Evolutionary conservation across 2,329 filamentous ascomycete species (phyloP), one percentile per base, ranked within the genome.

Genomic region (Penicillium fuscoglaucum): DNA sequence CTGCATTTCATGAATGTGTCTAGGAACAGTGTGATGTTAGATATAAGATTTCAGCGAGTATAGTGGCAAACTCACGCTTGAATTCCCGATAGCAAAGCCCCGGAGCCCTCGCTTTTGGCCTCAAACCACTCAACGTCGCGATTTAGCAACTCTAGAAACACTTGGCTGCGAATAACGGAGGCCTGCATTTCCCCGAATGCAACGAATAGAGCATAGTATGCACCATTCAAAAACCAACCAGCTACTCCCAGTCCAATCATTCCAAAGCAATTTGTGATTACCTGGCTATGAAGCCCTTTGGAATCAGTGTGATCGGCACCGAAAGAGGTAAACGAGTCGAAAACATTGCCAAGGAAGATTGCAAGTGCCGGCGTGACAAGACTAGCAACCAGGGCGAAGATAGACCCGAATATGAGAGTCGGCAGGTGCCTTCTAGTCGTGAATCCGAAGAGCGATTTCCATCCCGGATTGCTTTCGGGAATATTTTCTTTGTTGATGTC

Each of bases 41-140:
- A 31, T 3, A 26, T 15, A n/a, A 17, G 12, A 21, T 24, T 39
- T 3, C 4, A 4, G 10, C 13, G 12, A 19, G 1, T 26, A n/a
- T 24, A 15, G 10, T 44, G 6, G n/a, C 44, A 33, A 52, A 74
- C 87, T 75, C 78, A 93, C 89, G 87, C 87, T 73, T 96, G 89
- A 33, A 92, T 80, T 54, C 87, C 82, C 17, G 87, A 83, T 19
- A 96, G 78, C 43, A 95, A 80, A 19, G 90, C 87, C 1, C 85
- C 83, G 19, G 90, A 82, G 0, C 93, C 93, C 55, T 90, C 86
- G 39, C 84, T 79, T 52, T 87, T 83, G 19, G 81, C 79, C 70
- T 97, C 92, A 68, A 90, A 96, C 92, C 93, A 98, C 46, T 82
- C 81, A 70, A 95, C 84, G 13, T 93, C 85, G 69, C 88, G 91